Evolutionary conservation across 2,329 filamentous ascomycete species (phyloP), one percentile per base, ranked within the genome.

Genomic region (Dactylellina parvicollis): DNA sequence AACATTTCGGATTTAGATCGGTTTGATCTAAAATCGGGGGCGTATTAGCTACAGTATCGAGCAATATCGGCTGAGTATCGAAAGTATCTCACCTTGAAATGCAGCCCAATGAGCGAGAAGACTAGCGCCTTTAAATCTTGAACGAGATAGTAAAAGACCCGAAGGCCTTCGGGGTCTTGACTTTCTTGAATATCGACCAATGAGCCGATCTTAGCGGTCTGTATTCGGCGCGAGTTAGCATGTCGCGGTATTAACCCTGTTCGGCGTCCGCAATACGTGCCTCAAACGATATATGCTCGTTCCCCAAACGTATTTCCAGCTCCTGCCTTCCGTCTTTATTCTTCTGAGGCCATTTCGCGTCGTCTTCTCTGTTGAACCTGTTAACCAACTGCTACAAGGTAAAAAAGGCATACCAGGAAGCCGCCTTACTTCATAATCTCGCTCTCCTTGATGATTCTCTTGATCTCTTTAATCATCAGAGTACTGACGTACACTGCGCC

Each of bases 241-340:
- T 78, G 76, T 61, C 26, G 22, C 38, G 28, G 61, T 28, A 26
- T 47, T 30, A 36, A 9, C 50, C 18, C 20, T 12, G 28, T 18
- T 49, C 46, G 5, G 20, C 26, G n/a, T 20, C 26, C 46, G 36
- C 67, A 5, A 26, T 38, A 78, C 85, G 75, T 81, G 93, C 93
- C 89, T 99, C 95, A 77, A 99, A 99, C 1, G 92, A 96, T 77
- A 99, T 98, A 81, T 98, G 94, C 76, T 99, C 95, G 78, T 90
- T 95, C 42, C 94, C 95, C 64, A 99, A 81, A 52, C 93, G 87
- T 70, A 99, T 97, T 82, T 99, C 95, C 50, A 99, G 85, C 83
- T 99, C 95, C 81, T 99, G 95, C 75, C 94, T 88, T 34, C 95
- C 95, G 78, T 99, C 95, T 83, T 98, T 98, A 84, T 99, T 99